phyloP scores from a whole-genome alignment of 345 rosid species.

The Mallotus nudiflorus region DNA sequence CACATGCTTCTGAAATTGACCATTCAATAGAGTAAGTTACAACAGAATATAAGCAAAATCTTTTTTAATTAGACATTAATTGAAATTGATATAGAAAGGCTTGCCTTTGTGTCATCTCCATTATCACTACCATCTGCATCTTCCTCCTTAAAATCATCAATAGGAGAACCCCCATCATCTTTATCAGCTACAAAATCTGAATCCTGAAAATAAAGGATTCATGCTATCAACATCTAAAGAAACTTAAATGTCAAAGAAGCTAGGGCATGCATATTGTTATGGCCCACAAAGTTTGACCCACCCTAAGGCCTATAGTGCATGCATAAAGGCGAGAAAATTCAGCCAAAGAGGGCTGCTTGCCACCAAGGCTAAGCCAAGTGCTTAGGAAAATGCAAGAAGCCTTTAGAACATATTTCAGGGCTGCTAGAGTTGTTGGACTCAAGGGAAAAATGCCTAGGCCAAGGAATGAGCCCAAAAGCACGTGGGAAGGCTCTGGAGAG shows the following conservation, averaged over 20 bases:
- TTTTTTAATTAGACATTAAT: not conserved
- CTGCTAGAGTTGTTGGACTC: too few species aligned
- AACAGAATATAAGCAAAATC: not conserved
- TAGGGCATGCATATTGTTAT: not conserved
- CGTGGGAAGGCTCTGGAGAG: too few species aligned
- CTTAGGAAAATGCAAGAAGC: too few species aligned
- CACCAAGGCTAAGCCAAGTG: too few species aligned
- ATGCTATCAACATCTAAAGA: not conserved
- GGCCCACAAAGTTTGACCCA: too few species aligned
- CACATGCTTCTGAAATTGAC: constrained; percentile 55
- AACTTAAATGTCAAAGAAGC: not conserved
- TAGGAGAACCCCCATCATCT: constrained; percentile 93
- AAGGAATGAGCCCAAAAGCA: too few species aligned
- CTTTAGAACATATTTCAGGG: too few species aligned
- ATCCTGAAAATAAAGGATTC: constrained; percentile 53
- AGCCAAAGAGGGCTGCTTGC: too few species aligned
- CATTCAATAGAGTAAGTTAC: constrained; percentile 6
- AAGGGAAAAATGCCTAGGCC: too few species aligned
- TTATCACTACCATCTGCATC: constrained; percentile 68
- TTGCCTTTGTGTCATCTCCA: constrained; percentile 80
- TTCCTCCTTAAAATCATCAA: constrained; percentile 92
- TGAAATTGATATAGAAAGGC: constrained; percentile 19
- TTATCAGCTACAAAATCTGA: constrained; percentile 81
- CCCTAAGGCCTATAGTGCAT: too few species aligned
- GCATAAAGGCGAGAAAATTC: too few species aligned